Percentiles rank a stretch among this genome's conserved stretches.
phyloP scores from a whole-genome alignment of 164 flowering plant species.

The Chimonanthus praecox region DNA sequence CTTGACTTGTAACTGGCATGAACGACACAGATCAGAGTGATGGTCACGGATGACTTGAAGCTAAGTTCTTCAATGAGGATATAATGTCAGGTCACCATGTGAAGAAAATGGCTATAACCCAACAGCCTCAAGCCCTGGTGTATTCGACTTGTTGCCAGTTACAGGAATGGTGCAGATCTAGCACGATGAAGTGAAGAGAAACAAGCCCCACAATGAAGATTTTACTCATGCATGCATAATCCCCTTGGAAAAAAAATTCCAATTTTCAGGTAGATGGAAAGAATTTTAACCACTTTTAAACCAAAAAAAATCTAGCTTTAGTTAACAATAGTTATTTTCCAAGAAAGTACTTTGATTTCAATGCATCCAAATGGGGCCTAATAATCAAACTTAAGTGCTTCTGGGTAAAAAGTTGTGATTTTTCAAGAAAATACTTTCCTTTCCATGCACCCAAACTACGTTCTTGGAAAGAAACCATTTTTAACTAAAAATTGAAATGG shows the following conservation, averaged over 20 bases:
- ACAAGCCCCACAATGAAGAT: neutral
- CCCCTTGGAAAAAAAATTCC: neutral
- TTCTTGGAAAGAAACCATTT: too few relatives aligned
- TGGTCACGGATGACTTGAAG: neutral
- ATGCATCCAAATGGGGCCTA: too few relatives aligned
- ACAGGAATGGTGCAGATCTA: neutral
- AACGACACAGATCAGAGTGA: neutral
- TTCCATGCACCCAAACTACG: too few relatives aligned
- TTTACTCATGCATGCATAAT: neutral
- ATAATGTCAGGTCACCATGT: neutral
- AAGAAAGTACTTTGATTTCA: too few relatives aligned
- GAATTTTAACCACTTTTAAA: neutral
- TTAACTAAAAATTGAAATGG: too few relatives aligned
- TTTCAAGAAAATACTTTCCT: too few relatives aligned
- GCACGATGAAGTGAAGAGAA: neutral
- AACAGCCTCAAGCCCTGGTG: neutral
- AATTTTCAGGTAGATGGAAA: neutral
- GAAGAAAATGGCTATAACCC: neutral
- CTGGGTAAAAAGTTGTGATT: too few relatives aligned
- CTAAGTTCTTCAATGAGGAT: neutral
- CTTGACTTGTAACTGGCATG: neutral
- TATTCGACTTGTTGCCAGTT: neutral
- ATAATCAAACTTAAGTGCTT: too few relatives aligned
- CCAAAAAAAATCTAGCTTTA: neutral
- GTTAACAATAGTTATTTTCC: too few relatives aligned